A percentile compares a stretch with the other conserved stretches of the same genome.
Evolutionary conservation across 2,329 filamentous ascomycete genomes (phyloP).

Genomic region (Colletotrichum filicis): DNA sequence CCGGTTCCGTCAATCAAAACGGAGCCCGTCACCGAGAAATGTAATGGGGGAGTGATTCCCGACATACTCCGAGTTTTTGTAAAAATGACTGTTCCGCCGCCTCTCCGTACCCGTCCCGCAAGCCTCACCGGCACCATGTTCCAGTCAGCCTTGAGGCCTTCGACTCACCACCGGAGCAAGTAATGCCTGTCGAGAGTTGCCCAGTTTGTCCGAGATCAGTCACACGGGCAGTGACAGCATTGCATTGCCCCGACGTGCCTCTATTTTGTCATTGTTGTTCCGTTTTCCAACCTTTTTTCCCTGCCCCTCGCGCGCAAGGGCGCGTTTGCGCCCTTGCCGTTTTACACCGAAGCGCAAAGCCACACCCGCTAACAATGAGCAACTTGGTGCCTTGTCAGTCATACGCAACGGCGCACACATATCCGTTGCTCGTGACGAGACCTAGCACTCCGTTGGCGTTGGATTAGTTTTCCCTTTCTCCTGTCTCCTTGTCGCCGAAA

Average conservation of each 20-base stretch:
- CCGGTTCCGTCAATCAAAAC: constrained; percentile 33
- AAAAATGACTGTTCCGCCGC: background rate
- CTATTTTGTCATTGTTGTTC: background rate
- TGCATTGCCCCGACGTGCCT: background rate
- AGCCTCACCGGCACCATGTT: background rate
- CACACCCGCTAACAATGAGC: background rate
- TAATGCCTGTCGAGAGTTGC: background rate
- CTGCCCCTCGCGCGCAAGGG: background rate
- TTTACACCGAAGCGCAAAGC: background rate
- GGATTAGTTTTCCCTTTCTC: background rate
- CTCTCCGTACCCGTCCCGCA: background rate
- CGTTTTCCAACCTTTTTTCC: background rate
- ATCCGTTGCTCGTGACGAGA: background rate
- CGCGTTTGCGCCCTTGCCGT: background rate
- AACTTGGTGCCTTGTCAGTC: background rate
- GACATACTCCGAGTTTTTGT: constrained; percentile 4
- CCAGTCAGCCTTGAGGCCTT: constrained; percentile 1
- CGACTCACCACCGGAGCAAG: background rate
- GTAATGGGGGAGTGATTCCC: constrained; percentile 26
- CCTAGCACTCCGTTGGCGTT: background rate
- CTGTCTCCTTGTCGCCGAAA: background rate
- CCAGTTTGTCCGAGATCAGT: background rate
- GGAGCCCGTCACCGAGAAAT: constrained; percentile 27
- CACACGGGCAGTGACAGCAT: background rate
- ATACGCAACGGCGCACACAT: background rate